Evolutionary conservation across 805 yeast species (phyloP), one percentile per base, ranked within the genome.

Genomic region (Saccharomycodes ludwigii): DNA sequence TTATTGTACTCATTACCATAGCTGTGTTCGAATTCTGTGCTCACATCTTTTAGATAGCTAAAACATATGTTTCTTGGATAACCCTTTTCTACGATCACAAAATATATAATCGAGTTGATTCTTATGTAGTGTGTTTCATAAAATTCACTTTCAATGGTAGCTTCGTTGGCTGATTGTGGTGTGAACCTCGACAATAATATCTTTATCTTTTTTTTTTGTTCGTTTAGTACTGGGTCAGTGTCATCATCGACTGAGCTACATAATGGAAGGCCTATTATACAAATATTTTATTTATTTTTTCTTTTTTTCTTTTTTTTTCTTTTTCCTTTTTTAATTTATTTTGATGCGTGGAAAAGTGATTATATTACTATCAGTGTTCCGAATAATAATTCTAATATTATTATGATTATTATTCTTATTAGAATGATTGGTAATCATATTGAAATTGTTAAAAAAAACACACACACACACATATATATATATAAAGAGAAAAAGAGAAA

Each of bases 41-140:
- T 71, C 17, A 88, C 66, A 50, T 88, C 98, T 24, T 71, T 65
- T 35, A 88, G 63, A 57, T 84, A 88, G 25, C 94, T 76, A 45
- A 86, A 86, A 10, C 94, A 94, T 37, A 88, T 64, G 46, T 83
- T 84, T 41, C 93, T 67, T 2, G 97, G 95, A 48, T 84, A 91
- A 16, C 79, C 66, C 39, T 64, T 63, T 30, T 81, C 91, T 38
- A 85, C 72, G 28, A 91, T 77, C 39, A 78, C 76, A 43, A 88
- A 61, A 54, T 84, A 88, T 24, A 82, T 68, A 31, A 88, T 71
- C n/a, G 66, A 63, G 41, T 75, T 65, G 21, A 59, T 52, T 31
- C 78, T 67, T 27, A 82, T 56, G 50, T 88, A 88, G 54, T 85
- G 73, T 27, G 86, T 79, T 24, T 74, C 74, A 18, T 16, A 25